Percentiles rank a stretch among this genome's conserved stretches.
These are phyloP conservation scores for Malus fusca DNA, from an alignment of 306 rosid species.

Conservation along the genomic window DNA sequence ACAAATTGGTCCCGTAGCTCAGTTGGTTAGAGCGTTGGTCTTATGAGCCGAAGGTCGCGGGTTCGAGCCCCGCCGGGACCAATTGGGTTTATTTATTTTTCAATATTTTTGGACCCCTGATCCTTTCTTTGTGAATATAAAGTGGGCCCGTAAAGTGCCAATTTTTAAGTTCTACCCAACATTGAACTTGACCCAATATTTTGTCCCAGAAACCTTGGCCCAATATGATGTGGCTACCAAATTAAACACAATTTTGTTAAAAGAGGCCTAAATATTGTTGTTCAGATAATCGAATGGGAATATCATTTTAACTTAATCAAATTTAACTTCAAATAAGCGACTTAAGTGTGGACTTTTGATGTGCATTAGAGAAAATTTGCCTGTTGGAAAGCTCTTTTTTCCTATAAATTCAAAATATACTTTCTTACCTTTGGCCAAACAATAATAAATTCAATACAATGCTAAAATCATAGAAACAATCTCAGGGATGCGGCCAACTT, in stretches of 20 bases:
- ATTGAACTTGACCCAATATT: background rate
- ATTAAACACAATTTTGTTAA: background rate
- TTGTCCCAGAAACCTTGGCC: background rate
- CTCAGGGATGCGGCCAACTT: too few relatives aligned
- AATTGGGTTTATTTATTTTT: accelerated
- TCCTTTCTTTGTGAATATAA: background rate
- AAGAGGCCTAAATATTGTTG: too few relatives aligned
- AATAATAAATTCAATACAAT: background rate
- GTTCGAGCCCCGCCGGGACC: conserved; percentile 39
- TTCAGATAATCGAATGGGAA: too few relatives aligned
- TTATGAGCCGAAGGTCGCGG: conserved; percentile 46
- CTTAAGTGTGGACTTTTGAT: too few relatives aligned
- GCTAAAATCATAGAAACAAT: background rate
- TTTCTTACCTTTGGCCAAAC: background rate
- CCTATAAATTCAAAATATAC: too few relatives aligned
- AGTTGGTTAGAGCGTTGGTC: conserved; percentile 44
- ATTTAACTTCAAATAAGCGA: too few relatives aligned
- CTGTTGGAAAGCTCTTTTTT: too few relatives aligned
- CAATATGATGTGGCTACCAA: background rate
- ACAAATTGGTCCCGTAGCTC: conserved; percentile 29
- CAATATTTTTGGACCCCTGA: background rate
- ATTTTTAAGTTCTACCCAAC: background rate
- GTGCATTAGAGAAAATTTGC: too few relatives aligned
- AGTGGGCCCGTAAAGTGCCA: background rate
- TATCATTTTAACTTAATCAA: too few relatives aligned